Conservation (phyloP, 345 rosid genomes). For the Euphorbia lathyris region DNA sequence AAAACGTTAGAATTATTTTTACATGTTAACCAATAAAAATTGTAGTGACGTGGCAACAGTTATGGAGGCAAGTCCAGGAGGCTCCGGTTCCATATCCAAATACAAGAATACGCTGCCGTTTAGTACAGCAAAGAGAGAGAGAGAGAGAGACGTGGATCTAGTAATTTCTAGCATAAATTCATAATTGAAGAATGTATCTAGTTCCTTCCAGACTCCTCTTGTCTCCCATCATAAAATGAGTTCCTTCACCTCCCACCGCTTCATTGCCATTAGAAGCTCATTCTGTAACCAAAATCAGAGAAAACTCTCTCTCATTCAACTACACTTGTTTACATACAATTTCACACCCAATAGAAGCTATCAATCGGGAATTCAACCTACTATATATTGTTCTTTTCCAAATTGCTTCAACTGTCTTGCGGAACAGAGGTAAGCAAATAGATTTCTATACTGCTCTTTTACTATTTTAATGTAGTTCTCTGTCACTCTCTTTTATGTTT, state of each 20-base stretch:
- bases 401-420: not conserved
- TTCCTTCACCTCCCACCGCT: too few species aligned
- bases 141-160: conserved; percentile 5
- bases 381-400: not conserved
- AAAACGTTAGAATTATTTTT: too few species aligned
- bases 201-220: conserved; percentile 29
- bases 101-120: not conserved
- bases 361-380: too few species aligned
- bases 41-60: not conserved
- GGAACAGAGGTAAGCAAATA: not conserved
- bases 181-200: conserved; percentile 9
- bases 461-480: not conserved
- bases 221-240: not conserved
- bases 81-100: not conserved
- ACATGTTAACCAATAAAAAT: too few species aligned
- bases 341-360: too few species aligned
- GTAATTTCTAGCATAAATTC: conserved; percentile 30
- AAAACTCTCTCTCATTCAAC: not conserved
- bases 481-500: not conserved
- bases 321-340: not conserved
- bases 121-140: not conserved
- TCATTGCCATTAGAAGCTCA: fast-evolving
- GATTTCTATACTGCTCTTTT: too few species aligned
- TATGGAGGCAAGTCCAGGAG: not conserved
- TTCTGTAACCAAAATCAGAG: not conserved